phyloP scores from a whole-genome alignment of 1,284 basidiomycete species.

The Rhodotorula sp. region DNA sequence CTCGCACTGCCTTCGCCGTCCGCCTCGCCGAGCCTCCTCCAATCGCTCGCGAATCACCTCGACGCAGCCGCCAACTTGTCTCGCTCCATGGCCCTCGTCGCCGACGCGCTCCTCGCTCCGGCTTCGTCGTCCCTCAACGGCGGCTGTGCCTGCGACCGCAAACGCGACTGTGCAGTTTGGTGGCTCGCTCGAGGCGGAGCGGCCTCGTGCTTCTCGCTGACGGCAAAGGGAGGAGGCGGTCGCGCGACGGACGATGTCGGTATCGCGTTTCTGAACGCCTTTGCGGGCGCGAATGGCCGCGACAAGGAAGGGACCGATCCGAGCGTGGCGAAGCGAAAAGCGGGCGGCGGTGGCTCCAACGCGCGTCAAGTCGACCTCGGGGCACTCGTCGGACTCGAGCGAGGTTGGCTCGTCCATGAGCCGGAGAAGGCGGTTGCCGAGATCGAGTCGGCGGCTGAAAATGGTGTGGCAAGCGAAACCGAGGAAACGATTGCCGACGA shows the following conservation, averaged over 20 bases:
- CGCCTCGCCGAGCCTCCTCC: constrained; percentile 1
- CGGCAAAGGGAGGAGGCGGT: background rate
- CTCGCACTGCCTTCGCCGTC: constrained; percentile 17
- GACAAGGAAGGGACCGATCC: constrained; percentile 54
- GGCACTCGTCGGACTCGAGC: constrained; percentile 63
- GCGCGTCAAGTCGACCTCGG: constrained; percentile 54
- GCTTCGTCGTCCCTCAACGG: constrained; percentile 11
- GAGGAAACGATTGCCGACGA: background rate
- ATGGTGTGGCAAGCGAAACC: background rate
- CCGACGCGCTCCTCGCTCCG: constrained; percentile 35
- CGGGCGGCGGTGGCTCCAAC: background rate
- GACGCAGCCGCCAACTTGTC: constrained; percentile 25
- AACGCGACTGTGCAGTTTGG: constrained; percentile 42
- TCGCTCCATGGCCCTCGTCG: constrained; percentile 26
- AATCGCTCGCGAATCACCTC: background rate
- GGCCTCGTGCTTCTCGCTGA: constrained; percentile 2
- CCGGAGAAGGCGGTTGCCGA: background rate
- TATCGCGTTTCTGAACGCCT: constrained; percentile 52
- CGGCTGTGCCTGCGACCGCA: constrained; percentile 43
- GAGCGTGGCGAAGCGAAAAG: constrained; percentile 19
- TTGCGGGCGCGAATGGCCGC: constrained; percentile 63
- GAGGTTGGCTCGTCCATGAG: constrained; percentile 59
- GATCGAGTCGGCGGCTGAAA: background rate
- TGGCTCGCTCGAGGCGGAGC: constrained; percentile 27
- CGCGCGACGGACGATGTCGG: constrained; percentile 7